Evolutionary conservation across 805 yeast species (phyloP), one percentile per base, ranked within the genome.

Genomic region (Kuraishia capsulata): DNA sequence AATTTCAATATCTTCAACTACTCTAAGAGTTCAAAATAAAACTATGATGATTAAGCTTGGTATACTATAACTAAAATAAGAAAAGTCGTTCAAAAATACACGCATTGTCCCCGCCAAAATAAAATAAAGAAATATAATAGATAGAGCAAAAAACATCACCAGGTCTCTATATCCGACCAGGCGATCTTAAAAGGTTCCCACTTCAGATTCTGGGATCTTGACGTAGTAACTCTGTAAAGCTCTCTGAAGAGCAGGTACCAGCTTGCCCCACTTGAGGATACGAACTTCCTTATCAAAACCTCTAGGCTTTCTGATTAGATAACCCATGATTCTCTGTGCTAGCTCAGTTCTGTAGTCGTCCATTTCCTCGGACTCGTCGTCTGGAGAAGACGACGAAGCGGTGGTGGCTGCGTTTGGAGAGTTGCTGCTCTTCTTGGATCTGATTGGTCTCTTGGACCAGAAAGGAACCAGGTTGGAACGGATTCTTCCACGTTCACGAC

Each of bases 241-340:
- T 51, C 84, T 67, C 51, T 62, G 67, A 42, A 78, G 61, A 20
- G 84, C 83, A 2, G 80, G 76, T 4, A 65, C 67, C 39, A 78
- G 59, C 43, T 68, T 73, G 37, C 68, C 73, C 84, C 84, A 78
- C 40, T 69, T 64, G 44, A 78, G 54, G 33, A 78, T 76, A 34
- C 83, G 57, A 28, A 78, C 81, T 47, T 76, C 82, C 55, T 78
- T 78, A 50, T 78, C 83, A 54, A 78, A 77, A 1, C 82, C 82
- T 47, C 84, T 62, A 20, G 84, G 85, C 47, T 75, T 76, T 48
- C 82, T 65, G 23, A 64, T 58, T 41, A 72, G 76, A 51, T 78
- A 78, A 16, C 71, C 70, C 81, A 78, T 77, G 19, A 78, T 77
- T 51, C 84, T 62, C 41, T 73, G 73, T 3, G 83, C 83, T 43